These are phyloP conservation scores for Asterophora lycoperdoides DNA, from an alignment of 768 basidiomycete species.

Conservation along the genomic window DNA sequence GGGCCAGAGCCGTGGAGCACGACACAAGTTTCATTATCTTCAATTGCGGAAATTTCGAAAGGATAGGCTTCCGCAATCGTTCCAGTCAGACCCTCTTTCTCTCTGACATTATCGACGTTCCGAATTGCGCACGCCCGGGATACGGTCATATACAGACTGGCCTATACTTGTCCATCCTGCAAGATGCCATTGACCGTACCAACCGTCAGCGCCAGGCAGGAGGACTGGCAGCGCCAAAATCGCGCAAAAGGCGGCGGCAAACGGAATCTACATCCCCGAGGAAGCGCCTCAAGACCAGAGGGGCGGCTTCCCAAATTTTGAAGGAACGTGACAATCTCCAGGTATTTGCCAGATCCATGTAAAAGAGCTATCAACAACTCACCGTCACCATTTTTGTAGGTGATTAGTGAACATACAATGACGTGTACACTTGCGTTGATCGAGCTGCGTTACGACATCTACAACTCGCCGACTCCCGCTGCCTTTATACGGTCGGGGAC, in stretches of 20 bases:
- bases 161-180: slow-evolving; percentile 14
- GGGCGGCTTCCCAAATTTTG: no score
- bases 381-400: background rate
- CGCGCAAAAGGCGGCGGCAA: background rate
- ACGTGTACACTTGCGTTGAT: slow-evolving; percentile 9
- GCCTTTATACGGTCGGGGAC: slow-evolving; percentile 8
- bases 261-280: background rate
- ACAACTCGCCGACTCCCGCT: slow-evolving; percentile 12
- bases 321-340: background rate
- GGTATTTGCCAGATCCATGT: no score
- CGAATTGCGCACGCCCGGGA: slow-evolving; percentile 5
- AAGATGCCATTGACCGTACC: slow-evolving; percentile 16
- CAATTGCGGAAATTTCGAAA: slow-evolving; percentile 17
- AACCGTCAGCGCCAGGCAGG: background rate
- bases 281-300: slow-evolving; percentile 10
- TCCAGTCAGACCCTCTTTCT: slow-evolving; percentile 17
- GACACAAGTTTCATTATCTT: slow-evolving; percentile 18
- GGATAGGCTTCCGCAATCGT: slow-evolving; percentile 17
- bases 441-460: slow-evolving; percentile 8
- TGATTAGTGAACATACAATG: slow-evolving; percentile 1
- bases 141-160: slow-evolving; percentile 17
- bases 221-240: background rate
- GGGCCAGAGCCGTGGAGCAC: slow-evolving; percentile 13
- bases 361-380: no score
- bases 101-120: slow-evolving; percentile 15